A percentile compares a stretch with the other conserved stretches of the same genome.
These are phyloP conservation scores for Fagopyrum homotropicum DNA, from an alignment of 148 eudicot genomes.

Conservation along the genomic window DNA sequence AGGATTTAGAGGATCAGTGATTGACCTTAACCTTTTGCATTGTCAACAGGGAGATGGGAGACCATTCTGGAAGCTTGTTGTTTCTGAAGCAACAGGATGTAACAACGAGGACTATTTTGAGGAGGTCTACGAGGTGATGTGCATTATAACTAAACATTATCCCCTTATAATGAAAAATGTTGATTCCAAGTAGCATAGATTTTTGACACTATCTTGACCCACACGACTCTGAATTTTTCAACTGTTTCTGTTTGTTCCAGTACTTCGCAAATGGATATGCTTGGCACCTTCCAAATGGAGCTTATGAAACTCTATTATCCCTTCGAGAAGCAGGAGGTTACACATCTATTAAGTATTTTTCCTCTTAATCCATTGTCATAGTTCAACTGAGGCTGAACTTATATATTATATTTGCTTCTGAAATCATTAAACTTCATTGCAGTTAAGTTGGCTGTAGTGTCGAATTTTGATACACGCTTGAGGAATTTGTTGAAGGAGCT, in stretches of 20 bases:
- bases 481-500: constrained; percentile 92
- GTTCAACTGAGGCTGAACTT: constrained; percentile 7
- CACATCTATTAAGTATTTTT: constrained; percentile 27
- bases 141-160: neutral
- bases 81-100: constrained; percentile 94
- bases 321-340: constrained; percentile 90
- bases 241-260: constrained; percentile 35
- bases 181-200: neutral
- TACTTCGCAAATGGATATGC: constrained; percentile 85
- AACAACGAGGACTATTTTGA: constrained; percentile 65
- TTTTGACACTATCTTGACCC: neutral
- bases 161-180: neutral
- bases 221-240: constrained; percentile 4
- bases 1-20: neutral
- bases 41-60: constrained; percentile 78
- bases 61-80: constrained; percentile 93
- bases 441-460: constrained; percentile 96
- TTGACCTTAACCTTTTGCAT: constrained; percentile 9
- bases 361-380: constrained; percentile 16
- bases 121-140: constrained; percentile 80
- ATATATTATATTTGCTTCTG: neutral
- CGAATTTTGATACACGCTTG: constrained; percentile 92
- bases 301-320: constrained; percentile 50
- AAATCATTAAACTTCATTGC: constrained; percentile 22
- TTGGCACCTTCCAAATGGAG: constrained; percentile 90